phyloP scores from a whole-genome alignment of 2,329 filamentous ascomycete genomes.

The Allantophomopsis lycopodina region DNA sequence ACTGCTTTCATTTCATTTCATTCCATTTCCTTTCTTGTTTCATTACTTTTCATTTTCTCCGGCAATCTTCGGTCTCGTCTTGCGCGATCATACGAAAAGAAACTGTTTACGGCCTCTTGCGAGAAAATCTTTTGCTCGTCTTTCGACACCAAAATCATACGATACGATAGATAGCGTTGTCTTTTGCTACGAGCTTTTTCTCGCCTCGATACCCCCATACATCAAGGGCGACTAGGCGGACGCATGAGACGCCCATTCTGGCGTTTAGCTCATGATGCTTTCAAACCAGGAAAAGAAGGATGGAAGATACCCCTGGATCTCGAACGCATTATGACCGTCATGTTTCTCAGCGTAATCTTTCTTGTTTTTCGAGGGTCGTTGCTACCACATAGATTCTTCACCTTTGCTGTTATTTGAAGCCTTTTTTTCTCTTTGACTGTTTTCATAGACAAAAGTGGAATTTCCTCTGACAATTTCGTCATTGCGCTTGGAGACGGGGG shows the following conservation, averaged over 20 bases:
- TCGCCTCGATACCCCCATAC: slow-evolving; percentile 17
- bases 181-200: slow-evolving; percentile 19
- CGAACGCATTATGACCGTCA: slow-evolving; percentile 19
- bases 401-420: slow-evolving; percentile 4
- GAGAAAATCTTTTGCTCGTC: slow-evolving; percentile 3
- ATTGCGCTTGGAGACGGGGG: background rate
- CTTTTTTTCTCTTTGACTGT: background rate
- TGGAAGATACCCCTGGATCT: slow-evolving; percentile 7
- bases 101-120: slow-evolving; percentile 7
- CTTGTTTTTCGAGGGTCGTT: slow-evolving; percentile 11
- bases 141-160: background rate
- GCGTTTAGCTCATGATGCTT: slow-evolving; percentile 19
- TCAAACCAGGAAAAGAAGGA: slow-evolving; percentile 12
- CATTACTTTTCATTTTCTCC: slow-evolving; percentile 3
- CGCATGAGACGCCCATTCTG: slow-evolving; percentile 16
- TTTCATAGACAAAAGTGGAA: slow-evolving; percentile 49
- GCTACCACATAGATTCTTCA: slow-evolving; percentile 6
- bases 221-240: slow-evolving; percentile 17
- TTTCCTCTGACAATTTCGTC: slow-evolving; percentile 38
- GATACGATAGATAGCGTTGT: slow-evolving; percentile 23
- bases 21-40: slow-evolving; percentile 6
- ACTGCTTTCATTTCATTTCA: slow-evolving; percentile 4
- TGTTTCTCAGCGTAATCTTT: slow-evolving; percentile 14
- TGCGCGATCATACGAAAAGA: too few species aligned
- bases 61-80: too few species aligned